These are phyloP conservation scores for Aspergillus nomiae DNA, from an alignment of 2,329 filamentous ascomycete species.

Conservation along the genomic window DNA sequence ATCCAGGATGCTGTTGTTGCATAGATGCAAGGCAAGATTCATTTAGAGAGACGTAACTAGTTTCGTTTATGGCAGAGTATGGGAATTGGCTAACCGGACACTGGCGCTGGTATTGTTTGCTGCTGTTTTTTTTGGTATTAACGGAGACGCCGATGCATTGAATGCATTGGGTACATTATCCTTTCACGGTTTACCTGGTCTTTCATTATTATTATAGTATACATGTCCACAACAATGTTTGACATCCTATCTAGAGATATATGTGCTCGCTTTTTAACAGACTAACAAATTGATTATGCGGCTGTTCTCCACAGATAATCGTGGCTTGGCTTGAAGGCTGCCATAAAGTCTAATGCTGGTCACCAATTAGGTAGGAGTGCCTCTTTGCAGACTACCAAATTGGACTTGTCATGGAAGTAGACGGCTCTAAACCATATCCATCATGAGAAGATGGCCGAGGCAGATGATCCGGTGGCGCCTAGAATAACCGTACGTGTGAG, in stretches of 20 bases:
- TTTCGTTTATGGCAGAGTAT: conserved; percentile 15
- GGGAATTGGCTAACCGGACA: conserved; percentile 28
- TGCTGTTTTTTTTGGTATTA: conserved; percentile 19
- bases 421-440: too few species aligned
- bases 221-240: conserved; percentile 25
- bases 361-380: neutral
- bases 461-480: too few species aligned
- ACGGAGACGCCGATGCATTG: conserved; percentile 20
- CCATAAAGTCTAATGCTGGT: neutral
- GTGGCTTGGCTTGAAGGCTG: neutral
- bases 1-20: conserved; percentile 42
- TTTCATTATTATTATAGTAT: conserved; percentile 33
- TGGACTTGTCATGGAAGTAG: neutral
- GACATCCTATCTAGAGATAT: conserved; percentile 28
- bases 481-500: too few species aligned
- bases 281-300: conserved; percentile 40
- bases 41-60: conserved; percentile 11
- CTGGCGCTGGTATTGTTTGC: conserved; percentile 30
- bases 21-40: conserved; percentile 44
- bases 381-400: neutral
- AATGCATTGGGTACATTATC: conserved; percentile 19
- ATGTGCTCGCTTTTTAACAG: conserved; percentile 12
- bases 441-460: too few species aligned
- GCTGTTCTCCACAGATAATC: neutral
- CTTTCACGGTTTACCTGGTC: conserved; percentile 25